A percentile compares a stretch with the other conserved stretches of the same genome.
Conservation (phyloP, 768 basidiomycete genomes). For the Obba rivulosa region DNA sequence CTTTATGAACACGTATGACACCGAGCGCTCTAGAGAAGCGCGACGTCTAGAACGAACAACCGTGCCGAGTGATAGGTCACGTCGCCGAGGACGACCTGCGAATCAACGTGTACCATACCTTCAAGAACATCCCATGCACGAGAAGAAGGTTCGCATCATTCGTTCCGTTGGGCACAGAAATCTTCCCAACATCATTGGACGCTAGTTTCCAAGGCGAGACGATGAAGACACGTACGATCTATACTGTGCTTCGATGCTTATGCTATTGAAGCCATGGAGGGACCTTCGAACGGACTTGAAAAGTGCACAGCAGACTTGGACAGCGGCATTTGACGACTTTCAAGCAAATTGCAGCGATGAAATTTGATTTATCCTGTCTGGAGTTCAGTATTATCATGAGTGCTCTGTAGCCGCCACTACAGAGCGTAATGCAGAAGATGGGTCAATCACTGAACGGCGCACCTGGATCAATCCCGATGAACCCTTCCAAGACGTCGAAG, state of each 20-base stretch:
- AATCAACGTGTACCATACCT: background rate
- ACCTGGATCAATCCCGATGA: no score
- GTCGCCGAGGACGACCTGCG: no score
- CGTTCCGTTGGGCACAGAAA: slow-evolving; percentile 25
- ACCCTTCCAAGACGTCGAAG: no score
- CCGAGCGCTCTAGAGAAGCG: background rate
- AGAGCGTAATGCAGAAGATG: no score
- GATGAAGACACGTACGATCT: slow-evolving; percentile 18
- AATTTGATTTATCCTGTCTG: no score
- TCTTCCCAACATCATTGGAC: slow-evolving; percentile 29
- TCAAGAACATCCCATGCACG: slow-evolving; percentile 4
- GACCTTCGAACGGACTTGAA: slow-evolving; percentile 22
- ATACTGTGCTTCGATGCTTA: slow-evolving; percentile 32
- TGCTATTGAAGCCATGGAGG: slow-evolving; percentile 34
- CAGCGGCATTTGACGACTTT: slow-evolving; percentile 17
- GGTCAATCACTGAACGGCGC: no score
- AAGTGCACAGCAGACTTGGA: slow-evolving; percentile 12
- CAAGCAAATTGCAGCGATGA: background rate
- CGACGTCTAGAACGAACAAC: background rate
- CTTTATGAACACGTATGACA: background rate
- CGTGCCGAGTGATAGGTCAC: background rate
- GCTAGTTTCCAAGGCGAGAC: slow-evolving; percentile 27
- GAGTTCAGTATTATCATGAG: no score
- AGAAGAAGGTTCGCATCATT: slow-evolving; percentile 13
- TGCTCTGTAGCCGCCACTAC: no score